These are phyloP conservation scores for Lonicera japonica DNA, from an alignment of 129 eudicot genomes.

Conservation along the genomic window DNA sequence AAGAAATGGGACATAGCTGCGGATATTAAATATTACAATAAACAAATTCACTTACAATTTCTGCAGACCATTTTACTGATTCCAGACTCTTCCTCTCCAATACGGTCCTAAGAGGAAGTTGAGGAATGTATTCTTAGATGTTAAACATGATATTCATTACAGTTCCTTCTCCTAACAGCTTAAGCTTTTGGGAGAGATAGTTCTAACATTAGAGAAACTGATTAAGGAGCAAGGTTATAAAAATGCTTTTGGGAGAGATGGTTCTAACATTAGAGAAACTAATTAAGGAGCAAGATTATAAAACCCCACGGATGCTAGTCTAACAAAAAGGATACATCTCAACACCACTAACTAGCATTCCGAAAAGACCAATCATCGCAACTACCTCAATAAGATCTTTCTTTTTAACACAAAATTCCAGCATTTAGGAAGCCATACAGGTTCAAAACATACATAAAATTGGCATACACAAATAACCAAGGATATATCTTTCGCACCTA, in stretches of 20 bases:
- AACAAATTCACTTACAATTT: constrained; percentile 45
- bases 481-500: too few relatives aligned
- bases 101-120: constrained; percentile 37
- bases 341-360: constrained; percentile 49
- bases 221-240: too few relatives aligned
- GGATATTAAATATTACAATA: too few relatives aligned
- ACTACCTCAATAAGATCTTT: constrained; percentile 68
- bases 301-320: too few relatives aligned
- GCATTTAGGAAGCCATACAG: constrained; percentile 5
- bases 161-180: too few relatives aligned
- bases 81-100: constrained; percentile 52
- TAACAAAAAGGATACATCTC: constrained; percentile 80
- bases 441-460: neutral
- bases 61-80: constrained; percentile 60
- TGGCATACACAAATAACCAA: neutral
- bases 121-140: constrained; percentile 23
- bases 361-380: constrained; percentile 75
- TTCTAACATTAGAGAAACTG: too few relatives aligned
- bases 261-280: too few relatives aligned
- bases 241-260: too few relatives aligned
- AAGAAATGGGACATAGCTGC: too few relatives aligned
- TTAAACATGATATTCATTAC: too few relatives aligned
- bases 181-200: too few relatives aligned
- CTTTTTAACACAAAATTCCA: constrained; percentile 82
- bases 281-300: too few relatives aligned